Conservation (phyloP, 495 filamentous ascomycete genomes). For the Pyronema omphalodes region DNA sequence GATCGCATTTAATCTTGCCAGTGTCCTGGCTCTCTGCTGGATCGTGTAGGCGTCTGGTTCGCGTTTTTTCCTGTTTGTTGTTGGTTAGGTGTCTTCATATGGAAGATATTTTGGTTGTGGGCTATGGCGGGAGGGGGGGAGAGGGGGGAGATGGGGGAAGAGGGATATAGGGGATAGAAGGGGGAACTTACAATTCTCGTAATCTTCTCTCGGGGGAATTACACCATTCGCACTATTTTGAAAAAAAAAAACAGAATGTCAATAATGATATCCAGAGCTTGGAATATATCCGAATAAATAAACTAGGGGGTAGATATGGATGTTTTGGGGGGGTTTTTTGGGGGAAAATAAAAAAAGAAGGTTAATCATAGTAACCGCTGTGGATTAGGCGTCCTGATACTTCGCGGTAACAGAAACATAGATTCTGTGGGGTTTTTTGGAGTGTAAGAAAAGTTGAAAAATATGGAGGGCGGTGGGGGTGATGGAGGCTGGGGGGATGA, state of each 20-base stretch:
- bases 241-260: too few species aligned
- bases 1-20: slow-evolving; percentile 3
- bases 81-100: too few species aligned
- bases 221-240: slow-evolving; percentile 19
- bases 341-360: neutral
- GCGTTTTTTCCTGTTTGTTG: neutral
- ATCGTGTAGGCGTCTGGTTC: neutral
- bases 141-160: neutral
- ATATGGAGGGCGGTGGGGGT: too few species aligned
- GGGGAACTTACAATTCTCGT: neutral
- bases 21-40: neutral
- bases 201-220: slow-evolving; percentile 12
- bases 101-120: too few species aligned
- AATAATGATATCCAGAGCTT: too few species aligned
- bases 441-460: neutral
- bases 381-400: neutral
- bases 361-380: neutral
- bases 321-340: too few species aligned
- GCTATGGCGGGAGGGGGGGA: too few species aligned
- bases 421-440: neutral
- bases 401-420: neutral
- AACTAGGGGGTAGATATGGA: too few species aligned
- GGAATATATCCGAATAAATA: too few species aligned
- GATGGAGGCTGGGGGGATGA: too few species aligned
- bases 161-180: too few species aligned